A percentile compares a stretch with the other conserved stretches of the same genome.
Evolutionary conservation across 2,329 filamentous ascomycete genomes (phyloP).

Genomic region (Byssothecium circinans): DNA sequence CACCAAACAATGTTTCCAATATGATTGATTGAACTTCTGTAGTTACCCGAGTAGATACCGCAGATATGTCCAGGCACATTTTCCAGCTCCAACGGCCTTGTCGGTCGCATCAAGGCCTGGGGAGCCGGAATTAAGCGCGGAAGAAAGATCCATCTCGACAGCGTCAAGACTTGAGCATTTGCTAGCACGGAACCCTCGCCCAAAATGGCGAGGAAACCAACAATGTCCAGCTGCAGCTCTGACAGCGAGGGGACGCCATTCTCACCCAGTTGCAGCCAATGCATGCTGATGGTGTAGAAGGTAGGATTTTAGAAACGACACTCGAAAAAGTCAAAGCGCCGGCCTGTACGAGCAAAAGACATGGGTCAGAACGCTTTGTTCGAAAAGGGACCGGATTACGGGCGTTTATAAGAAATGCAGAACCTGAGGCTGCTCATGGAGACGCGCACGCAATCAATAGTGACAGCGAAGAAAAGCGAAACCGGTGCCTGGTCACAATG

Average conservation of each 20-base stretch:
- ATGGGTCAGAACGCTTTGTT: conserved; percentile 21
- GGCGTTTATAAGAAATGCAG: conserved; percentile 19
- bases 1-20: conserved; percentile 53
- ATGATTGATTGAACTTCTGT: conserved; percentile 51
- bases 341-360: conserved; percentile 18
- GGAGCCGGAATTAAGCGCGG: conserved; percentile 55
- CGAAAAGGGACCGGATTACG: conserved; percentile 10
- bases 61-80: conserved; percentile 46
- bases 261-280: conserved; percentile 40
- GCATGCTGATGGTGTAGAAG: conserved; percentile 22
- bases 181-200: conserved; percentile 55
- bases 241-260: conserved; percentile 27
- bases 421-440: conserved; percentile 17
- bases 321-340: conserved; percentile 9
- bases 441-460: conserved; percentile 21
- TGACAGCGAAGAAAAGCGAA: conserved; percentile 7
- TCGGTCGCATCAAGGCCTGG: conserved; percentile 52
- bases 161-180: conserved; percentile 54
- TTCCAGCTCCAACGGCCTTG: conserved; percentile 48
- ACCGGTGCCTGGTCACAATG: conserved; percentile 1
- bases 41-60: conserved; percentile 52
- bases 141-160: conserved; percentile 53
- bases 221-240: conserved; percentile 56
- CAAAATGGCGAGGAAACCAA: conserved; percentile 58
- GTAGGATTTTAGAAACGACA: background rate